phyloP scores from a whole-genome alignment of 371 early-diverging fungal genomes.

The Dinochytrium kinnereticum region DNA sequence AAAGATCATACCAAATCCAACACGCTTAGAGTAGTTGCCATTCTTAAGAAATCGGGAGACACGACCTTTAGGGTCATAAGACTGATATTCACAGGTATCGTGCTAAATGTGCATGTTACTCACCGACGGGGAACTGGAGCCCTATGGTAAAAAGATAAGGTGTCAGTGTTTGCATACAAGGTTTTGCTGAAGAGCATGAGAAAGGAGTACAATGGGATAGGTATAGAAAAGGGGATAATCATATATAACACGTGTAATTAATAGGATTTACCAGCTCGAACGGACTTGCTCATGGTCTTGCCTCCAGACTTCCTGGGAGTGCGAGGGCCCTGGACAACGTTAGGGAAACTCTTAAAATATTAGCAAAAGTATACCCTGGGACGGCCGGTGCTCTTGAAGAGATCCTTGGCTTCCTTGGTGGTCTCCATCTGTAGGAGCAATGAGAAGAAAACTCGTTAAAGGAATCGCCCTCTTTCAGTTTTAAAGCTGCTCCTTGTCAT shows the following conservation, averaged over 20 bases:
- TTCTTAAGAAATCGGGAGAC: conserved; percentile 87
- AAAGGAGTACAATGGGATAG: not conserved
- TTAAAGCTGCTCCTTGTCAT: no score
- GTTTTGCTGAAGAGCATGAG: not conserved
- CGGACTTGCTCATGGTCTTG: not conserved
- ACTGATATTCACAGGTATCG: not conserved
- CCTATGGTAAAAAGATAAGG: conserved; percentile 13
- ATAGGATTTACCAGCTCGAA: not conserved
- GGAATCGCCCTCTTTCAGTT: no score
- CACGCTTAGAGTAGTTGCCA: conserved; percentile 78
- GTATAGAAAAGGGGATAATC: no score
- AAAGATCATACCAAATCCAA: conserved; percentile 63
- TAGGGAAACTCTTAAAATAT: not conserved
- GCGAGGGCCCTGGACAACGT: not conserved
- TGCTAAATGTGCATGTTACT: not conserved
- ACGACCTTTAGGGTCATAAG: conserved; percentile 62
- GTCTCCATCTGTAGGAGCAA: not conserved
- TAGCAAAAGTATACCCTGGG: not conserved
- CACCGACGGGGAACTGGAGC: conserved; percentile 53
- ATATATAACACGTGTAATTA: no score
- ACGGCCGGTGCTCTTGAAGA: not conserved
- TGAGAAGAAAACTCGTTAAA: not conserved
- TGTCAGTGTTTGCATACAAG: not conserved
- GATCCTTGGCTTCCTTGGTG: conserved; percentile 1
- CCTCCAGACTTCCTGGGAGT: conserved; percentile 2